phyloP scores from a whole-genome alignment of 345 rosid genomes.

The Eucalyptus microcorys region DNA sequence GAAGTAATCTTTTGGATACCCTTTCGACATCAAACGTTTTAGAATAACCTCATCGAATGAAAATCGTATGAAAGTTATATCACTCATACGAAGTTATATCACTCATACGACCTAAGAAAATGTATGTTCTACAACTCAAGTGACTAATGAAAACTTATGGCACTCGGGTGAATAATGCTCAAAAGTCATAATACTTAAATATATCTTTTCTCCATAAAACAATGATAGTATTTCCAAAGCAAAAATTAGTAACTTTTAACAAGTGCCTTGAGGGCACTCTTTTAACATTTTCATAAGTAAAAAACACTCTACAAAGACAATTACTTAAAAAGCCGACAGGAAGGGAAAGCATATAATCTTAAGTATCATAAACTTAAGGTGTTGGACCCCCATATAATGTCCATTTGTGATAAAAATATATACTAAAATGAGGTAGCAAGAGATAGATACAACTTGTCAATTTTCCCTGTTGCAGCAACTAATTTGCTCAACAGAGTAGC shows the following conservation, averaged over 20 bases:
- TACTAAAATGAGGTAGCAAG: background rate
- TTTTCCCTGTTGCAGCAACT: background rate
- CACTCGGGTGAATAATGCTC: fast-evolving
- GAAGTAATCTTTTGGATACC: too few relatives aligned
- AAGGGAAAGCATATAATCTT: background rate
- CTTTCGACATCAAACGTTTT: too few relatives aligned
- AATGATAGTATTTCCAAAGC: background rate
- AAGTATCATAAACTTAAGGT: background rate
- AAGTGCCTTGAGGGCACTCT: background rate
- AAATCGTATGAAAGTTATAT: fast-evolving
- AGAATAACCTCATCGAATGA: too few relatives aligned
- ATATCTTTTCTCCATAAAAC: background rate
- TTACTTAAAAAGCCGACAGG: background rate
- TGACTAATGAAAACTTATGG: fast-evolving
- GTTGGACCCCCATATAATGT: background rate
- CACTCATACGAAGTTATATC: too few relatives aligned
- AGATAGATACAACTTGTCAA: background rate
- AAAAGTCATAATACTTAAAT: background rate
- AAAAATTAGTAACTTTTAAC: background rate
- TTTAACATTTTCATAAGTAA: background rate
- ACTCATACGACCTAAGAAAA: fast-evolving
- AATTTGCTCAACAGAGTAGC: background rate
- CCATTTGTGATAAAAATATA: background rate
- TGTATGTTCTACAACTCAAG: background rate
- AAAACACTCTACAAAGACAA: background rate